Percentiles rank a stretch among this genome's conserved stretches.
Evolutionary conservation across 73 alveolate genomes (phyloP).

Genomic region (Paramecium primaurelia): DNA sequence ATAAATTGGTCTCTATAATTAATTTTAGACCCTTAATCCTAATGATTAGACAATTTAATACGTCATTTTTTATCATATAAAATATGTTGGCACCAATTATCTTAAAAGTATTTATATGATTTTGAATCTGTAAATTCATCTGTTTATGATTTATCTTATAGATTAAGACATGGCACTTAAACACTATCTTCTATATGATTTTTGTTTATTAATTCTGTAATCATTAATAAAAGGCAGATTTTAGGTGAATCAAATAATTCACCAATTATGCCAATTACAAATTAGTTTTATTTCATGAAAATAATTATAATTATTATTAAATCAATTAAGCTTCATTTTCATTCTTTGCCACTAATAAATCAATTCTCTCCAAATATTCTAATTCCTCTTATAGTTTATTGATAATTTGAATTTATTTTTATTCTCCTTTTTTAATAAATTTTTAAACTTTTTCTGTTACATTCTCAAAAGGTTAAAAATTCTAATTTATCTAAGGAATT

Average conservation of each 20-base stretch:
- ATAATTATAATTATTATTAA: background rate
- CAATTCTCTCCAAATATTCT: constrained; percentile 46
- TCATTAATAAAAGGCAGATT: background rate
- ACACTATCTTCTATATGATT: too few species aligned
- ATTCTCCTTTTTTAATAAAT: background rate
- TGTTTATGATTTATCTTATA: too few species aligned
- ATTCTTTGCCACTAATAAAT: constrained; percentile 29
- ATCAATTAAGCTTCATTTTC: constrained; percentile 9
- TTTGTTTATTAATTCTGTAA: background rate
- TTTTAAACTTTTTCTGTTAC: background rate
- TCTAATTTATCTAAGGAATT: constrained; percentile 2
- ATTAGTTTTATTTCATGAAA: background rate
- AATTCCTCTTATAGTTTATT: background rate
- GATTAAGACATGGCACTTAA: background rate
- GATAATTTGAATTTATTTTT: background rate
- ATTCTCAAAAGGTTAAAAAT: background rate
- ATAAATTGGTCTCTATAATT: background rate
- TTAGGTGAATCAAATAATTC: background rate
- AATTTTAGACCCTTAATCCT: background rate
- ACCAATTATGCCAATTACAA: background rate
- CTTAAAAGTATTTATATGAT: too few species aligned
- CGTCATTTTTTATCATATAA: background rate
- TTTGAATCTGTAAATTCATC: background rate
- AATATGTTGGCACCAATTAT: too few species aligned
- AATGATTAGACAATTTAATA: too few species aligned